These are phyloP conservation scores for Zygoascus biomembranicola DNA, from an alignment of 805 yeast species.

Conservation along the genomic window DNA sequence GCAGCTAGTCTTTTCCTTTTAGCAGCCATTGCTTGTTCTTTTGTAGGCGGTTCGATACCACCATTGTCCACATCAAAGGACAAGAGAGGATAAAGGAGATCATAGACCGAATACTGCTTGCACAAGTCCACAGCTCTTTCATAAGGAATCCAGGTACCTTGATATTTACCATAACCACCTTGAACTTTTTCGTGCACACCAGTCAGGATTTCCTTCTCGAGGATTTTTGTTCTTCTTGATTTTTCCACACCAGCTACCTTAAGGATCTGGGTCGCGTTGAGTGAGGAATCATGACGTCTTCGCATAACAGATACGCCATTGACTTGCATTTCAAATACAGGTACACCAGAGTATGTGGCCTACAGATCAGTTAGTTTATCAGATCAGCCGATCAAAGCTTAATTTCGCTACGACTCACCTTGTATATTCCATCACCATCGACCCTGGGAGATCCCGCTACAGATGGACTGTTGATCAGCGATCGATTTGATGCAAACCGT, in stretches of 20 bases:
- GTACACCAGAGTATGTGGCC: conserved; percentile 53
- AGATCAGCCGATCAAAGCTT: neutral
- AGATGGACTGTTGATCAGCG: neutral
- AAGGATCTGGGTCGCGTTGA: conserved; percentile 66
- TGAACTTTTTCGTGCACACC: conserved; percentile 65
- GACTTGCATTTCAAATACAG: conserved; percentile 53
- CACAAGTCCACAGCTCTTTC: conserved; percentile 52
- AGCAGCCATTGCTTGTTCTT: conserved; percentile 39
- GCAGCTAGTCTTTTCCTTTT: conserved; percentile 20
- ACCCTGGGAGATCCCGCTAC: conserved; percentile 1
- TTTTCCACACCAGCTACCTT: conserved; percentile 63
- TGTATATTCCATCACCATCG: neutral
- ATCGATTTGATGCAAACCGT: neutral
- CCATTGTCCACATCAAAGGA: conserved; percentile 33
- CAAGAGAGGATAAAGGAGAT: conserved; percentile 43
- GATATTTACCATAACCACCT: conserved; percentile 68
- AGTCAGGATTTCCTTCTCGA: conserved; percentile 55
- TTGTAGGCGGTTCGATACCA: conserved; percentile 39
- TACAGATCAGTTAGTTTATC: conserved; percentile 29
- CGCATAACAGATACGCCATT: conserved; percentile 60
- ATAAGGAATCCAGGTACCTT: conserved; percentile 69
- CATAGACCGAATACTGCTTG: conserved; percentile 50
- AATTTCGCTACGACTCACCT: neutral
- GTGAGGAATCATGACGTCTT: conserved; percentile 51
- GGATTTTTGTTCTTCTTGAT: conserved; percentile 51